These are phyloP conservation scores for Boletus rubroflammeus DNA, from an alignment of 768 basidiomycete species.

Conservation along the genomic window DNA sequence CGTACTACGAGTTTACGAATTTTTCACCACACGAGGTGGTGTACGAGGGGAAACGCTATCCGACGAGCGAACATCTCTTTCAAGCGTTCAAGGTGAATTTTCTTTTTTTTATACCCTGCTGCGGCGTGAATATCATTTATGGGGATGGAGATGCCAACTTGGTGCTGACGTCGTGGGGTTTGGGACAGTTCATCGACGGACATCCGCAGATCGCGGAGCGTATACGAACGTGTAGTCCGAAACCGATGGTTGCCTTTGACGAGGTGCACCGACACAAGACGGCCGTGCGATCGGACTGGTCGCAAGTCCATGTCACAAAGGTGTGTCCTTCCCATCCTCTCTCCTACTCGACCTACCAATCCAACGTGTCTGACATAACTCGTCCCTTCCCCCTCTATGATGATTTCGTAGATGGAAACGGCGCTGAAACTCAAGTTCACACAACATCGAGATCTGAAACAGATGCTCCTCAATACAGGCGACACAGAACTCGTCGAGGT, in stretches of 20 bases:
- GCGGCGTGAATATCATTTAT: background rate
- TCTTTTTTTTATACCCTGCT: background rate
- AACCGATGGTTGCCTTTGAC: conserved; percentile 60
- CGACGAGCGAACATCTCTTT: conserved; percentile 75
- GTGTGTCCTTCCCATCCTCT: conserved; percentile 29
- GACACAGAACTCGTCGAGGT: conserved; percentile 69
- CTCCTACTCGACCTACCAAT: background rate
- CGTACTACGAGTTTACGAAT: conserved; percentile 70
- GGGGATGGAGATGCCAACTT: background rate
- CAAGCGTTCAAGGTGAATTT: conserved; percentile 65
- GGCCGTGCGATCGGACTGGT: conserved; percentile 63
- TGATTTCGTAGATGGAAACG: conserved; percentile 55
- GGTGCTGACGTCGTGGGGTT: conserved; percentile 2
- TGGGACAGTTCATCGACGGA: conserved; percentile 52
- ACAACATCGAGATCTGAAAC: conserved; percentile 57
- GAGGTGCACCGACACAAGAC: conserved; percentile 66
- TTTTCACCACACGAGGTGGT: conserved; percentile 67
- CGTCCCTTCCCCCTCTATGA: background rate
- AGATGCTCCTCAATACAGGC: conserved; percentile 62
- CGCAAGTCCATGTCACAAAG: conserved; percentile 59
- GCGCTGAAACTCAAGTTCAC: conserved; percentile 64
- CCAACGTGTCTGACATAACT: background rate
- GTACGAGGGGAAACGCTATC: conserved; percentile 61
- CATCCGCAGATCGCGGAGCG: conserved; percentile 64
- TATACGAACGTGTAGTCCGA: conserved; percentile 59